Conservation (phyloP, 148 eudicot genomes). For the Fagopyrum tataricum region DNA sequence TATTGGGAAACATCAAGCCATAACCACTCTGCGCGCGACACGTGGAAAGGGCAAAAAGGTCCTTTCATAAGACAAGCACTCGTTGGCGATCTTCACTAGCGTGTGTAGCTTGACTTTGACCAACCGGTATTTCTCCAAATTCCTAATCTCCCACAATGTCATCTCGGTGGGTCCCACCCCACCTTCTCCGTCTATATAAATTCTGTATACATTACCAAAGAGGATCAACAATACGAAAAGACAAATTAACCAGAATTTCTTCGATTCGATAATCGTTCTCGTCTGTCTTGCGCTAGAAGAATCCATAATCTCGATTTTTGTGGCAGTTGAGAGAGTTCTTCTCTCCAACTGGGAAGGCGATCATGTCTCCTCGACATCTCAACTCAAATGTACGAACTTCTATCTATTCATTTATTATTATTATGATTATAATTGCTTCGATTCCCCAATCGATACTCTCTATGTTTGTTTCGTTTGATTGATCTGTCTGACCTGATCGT, state of each 20-base stretch:
- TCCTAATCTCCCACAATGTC: not conserved
- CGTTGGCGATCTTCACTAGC: too few species aligned
- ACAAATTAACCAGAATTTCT: not conserved
- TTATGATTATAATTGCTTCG: not conserved
- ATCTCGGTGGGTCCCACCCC: not conserved
- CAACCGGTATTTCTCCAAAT: not conserved
- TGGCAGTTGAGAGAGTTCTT: constrained; percentile 1
- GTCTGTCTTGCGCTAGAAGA: not conserved
- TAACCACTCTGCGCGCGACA: not conserved
- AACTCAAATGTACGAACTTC: not conserved
- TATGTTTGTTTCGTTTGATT: not conserved
- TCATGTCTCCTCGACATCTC: constrained; percentile 8
- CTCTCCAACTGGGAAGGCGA: constrained; percentile 3
- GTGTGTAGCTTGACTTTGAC: not conserved
- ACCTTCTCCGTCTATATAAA: not conserved
- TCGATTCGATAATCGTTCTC: not conserved
- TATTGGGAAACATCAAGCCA: not conserved
- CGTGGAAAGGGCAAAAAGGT: not conserved
- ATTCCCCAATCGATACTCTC: not conserved
- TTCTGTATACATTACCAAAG: not conserved
- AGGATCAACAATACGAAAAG: not conserved
- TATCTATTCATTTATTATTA: not conserved
- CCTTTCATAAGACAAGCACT: not conserved
- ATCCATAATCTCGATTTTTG: not conserved
- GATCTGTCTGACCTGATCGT: not conserved